A percentile compares a stretch with the other conserved stretches of the same genome.
These are phyloP conservation scores for Malassezia sympodialis DNA, from an alignment of 1,284 basidiomycete species.

Conservation along the genomic window DNA sequence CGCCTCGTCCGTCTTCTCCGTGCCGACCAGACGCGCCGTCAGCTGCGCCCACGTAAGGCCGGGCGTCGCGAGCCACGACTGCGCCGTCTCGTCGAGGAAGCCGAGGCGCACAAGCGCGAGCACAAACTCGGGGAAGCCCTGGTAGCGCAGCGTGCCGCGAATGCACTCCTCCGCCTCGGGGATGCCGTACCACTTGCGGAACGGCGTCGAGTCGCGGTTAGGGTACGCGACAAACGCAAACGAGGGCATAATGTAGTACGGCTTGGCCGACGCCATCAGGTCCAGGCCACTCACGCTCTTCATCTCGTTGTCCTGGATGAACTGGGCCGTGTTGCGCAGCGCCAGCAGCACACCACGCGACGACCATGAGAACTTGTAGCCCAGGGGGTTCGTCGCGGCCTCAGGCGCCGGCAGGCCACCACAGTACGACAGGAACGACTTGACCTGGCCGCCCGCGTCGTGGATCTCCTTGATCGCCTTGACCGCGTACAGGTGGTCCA, in stretches of 20 bases:
- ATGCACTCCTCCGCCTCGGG: constrained; percentile 86
- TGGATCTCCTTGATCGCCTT: constrained; percentile 94
- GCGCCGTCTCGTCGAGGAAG: constrained; percentile 67
- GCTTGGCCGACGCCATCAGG: constrained; percentile 57
- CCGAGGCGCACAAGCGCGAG: constrained; percentile 76
- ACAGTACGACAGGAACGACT: constrained; percentile 90
- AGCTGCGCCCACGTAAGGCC: constrained; percentile 56
- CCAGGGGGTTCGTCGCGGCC: constrained; percentile 83
- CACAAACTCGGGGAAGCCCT: constrained; percentile 97
- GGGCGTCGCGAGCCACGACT: constrained; percentile 58
- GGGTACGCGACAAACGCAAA: constrained; percentile 96
- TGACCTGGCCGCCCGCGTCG: constrained; percentile 77
- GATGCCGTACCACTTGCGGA: constrained; percentile 74
- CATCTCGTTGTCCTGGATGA: constrained; percentile 47
- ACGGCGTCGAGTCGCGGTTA: constrained; percentile 86
- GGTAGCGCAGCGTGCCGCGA: constrained; percentile 88
- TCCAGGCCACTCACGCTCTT: constrained; percentile 40
- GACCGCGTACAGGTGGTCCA: constrained; percentile 91
- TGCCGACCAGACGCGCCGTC: constrained; percentile 67
- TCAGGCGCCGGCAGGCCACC: constrained; percentile 89
- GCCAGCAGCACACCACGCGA: constrained; percentile 91
- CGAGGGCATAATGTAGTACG: constrained; percentile 90
- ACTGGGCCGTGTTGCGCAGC: constrained; percentile 80
- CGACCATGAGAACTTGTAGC: constrained; percentile 99
- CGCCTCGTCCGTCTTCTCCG: constrained; percentile 57